Base-by-base conservation (phyloP, 805 yeast genomes). In the Pichia nakasei region DNA sequence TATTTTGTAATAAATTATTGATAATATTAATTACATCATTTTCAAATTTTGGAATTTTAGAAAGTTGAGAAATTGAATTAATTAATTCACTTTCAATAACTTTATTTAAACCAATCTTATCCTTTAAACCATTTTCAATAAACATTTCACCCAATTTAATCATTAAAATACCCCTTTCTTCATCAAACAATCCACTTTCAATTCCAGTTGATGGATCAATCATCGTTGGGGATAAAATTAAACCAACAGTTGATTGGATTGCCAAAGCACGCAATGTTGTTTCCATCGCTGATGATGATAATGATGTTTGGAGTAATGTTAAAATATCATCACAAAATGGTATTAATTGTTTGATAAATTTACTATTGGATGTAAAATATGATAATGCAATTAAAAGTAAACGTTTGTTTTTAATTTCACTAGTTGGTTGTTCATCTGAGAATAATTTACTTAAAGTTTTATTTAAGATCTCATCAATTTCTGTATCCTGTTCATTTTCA, bases 181-280 rank as follows among this genome's bases (percentile, higher is more conserved):
- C 46, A 33, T 38, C 41, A 12, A 87, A 61, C 50, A 76, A 80
- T 1, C 63, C 64, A 38, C 33, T 24, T 24, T 45, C 44, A 21
- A 27, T 33, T 9, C 44, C 44, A 3, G 26, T 27, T 12, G 41
- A 20, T 22, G 29, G 8, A 20, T 34, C 18, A 20, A 44, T 11
- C 12, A 39, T 34, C 4, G 39, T 32, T 2, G 63, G 59, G 51
- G 84, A 63, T 26, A 68, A 63, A 9, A 80, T 65, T 36, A 86
- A 55, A 41, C 76, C 75, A 0, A 78, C 69, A 41, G 87, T 68
- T 37, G 83, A 85, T 43, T 76, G 76, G 24, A 84, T 66, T 1
- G 93, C 75, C 35, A 82, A 64, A 22, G 82, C 70, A 53, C 87
- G 72, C 45, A 87, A 67, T 1, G 88, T 76, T 11, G 79, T 80